A percentile compares a stretch with the other conserved stretches of the same genome.
Conservation (phyloP, 75 land plant genomes). For the Larix kaempferi region DNA sequence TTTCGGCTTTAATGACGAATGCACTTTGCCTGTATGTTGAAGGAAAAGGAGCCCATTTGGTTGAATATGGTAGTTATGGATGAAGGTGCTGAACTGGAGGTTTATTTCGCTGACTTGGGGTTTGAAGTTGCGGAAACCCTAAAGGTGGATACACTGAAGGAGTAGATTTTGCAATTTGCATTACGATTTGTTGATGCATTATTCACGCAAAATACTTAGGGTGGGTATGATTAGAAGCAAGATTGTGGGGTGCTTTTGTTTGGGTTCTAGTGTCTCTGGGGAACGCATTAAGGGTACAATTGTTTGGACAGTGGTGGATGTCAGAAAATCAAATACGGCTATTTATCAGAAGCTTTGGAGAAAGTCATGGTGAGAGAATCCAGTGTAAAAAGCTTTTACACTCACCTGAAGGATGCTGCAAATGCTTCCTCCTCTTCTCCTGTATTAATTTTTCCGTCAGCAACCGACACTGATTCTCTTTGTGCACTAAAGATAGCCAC, state of each 20-base stretch:
- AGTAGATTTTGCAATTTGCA: not conserved
- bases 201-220: not conserved
- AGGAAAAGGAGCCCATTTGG: not conserved
- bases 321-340: not conserved
- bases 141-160: not conserved
- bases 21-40: not conserved
- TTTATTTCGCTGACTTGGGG: not conserved
- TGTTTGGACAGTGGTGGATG: not conserved
- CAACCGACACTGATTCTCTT: conserved; percentile 81
- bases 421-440: conserved; percentile 56
- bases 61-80: not conserved
- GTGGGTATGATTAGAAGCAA: not conserved
- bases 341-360: not conserved
- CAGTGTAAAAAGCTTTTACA: conserved; percentile 62
- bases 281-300: not conserved
- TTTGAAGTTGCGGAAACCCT: not conserved
- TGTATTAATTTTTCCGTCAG: conserved; percentile 85
- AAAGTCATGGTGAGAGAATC: conserved; percentile 76
- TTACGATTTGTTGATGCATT: not conserved
- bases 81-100: not conserved
- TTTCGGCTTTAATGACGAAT: not conserved
- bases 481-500: conserved; percentile 75
- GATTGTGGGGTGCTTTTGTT: not conserved
- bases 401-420: conserved; percentile 51
- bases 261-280: not conserved